Conservation (phyloP, 1,139 yeast genomes). For the Pichia inconspicua region DNA sequence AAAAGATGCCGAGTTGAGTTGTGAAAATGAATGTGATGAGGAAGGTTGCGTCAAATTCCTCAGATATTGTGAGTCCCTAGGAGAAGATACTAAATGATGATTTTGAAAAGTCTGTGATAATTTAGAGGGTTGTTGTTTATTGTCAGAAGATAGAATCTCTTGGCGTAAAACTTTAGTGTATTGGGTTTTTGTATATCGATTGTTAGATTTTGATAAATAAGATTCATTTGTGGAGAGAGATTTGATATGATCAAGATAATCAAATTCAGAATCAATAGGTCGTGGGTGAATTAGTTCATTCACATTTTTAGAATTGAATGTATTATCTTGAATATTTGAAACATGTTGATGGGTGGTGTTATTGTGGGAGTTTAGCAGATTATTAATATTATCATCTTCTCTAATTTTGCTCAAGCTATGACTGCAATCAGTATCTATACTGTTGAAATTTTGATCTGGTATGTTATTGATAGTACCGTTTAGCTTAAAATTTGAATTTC, state of each 20-base stretch:
- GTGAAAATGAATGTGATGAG: not conserved
- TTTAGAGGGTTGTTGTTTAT: slow-evolving; percentile 21
- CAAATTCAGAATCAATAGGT: slow-evolving; percentile 42
- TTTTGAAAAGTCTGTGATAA: slow-evolving; percentile 22
- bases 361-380: no score
- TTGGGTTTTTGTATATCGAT: not conserved
- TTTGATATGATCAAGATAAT: slow-evolving; percentile 60
- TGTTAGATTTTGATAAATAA: slow-evolving; percentile 8
- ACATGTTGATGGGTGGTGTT: not conserved
- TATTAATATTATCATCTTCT: no score
- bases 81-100: slow-evolving; percentile 2
- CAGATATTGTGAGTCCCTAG: not conserved
- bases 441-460: not conserved
- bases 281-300: not conserved
- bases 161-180: slow-evolving; percentile 16
- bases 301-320: no score
- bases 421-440: no score
- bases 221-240: slow-evolving; percentile 13
- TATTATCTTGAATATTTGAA: not conserved
- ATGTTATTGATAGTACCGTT: not conserved
- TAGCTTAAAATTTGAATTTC: not conserved
- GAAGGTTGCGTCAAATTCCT: not conserved
- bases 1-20: not conserved
- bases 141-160: slow-evolving; percentile 15
- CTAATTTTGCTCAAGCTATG: no score